Conservation (phyloP, 176 grass and related monocot genomes). For the Microstegium vimineum region DNA sequence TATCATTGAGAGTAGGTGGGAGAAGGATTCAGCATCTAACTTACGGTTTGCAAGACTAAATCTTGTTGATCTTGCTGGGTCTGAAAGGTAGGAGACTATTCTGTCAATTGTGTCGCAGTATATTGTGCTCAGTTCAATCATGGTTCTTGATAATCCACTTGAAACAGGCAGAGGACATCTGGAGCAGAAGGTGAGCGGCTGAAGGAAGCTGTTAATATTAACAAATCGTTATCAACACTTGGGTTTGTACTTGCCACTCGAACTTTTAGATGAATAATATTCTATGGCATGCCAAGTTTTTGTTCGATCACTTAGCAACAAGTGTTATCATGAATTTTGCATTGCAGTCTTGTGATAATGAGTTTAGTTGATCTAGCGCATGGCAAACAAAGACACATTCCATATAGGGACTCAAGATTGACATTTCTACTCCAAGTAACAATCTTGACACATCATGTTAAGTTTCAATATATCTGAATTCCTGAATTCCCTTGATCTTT, state of each 20-base stretch:
- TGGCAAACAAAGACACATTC: conserved; percentile 89
- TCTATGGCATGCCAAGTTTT: background rate
- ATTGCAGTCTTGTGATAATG: conserved; percentile 97
- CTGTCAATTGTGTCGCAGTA: background rate
- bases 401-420: conserved; percentile 95
- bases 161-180: conserved; percentile 88
- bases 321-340: conserved; percentile 23
- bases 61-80: conserved; percentile 95
- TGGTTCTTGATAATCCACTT: conserved; percentile 37
- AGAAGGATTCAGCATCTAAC: conserved; percentile 74
- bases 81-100: conserved; percentile 63
- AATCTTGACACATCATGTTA: conserved; percentile 17
- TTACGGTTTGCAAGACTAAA: conserved; percentile 93
- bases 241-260: conserved; percentile 40
- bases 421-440: conserved; percentile 98
- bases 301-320: background rate
- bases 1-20: conserved; percentile 87
- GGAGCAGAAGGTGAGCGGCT: conserved; percentile 95
- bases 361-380: conserved; percentile 80
- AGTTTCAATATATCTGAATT: conserved; percentile 5
- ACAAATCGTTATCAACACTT: conserved; percentile 97
- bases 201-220: conserved; percentile 94
- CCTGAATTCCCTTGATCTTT: conserved; percentile 16
- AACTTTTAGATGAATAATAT: conserved; percentile 19
- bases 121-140: background rate